phyloP scores from a whole-genome alignment of 805 yeast genomes.

The Cyberlindnera bimundalis region DNA sequence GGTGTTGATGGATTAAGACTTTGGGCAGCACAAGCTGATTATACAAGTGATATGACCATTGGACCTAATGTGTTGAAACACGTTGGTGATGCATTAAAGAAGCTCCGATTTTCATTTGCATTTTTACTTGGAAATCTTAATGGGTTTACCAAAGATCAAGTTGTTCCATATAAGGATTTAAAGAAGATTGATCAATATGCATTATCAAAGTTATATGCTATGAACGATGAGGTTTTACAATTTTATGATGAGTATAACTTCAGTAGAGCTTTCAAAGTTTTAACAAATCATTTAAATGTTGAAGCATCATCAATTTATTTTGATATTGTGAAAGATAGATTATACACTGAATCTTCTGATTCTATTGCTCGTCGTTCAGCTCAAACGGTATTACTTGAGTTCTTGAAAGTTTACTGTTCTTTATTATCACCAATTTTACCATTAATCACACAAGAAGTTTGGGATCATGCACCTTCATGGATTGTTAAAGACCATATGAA shows the following conservation, averaged over 20 bases:
- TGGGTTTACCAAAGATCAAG: constrained; percentile 32
- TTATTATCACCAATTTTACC: constrained; percentile 82
- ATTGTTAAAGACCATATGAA: constrained; percentile 10
- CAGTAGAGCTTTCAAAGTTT: constrained; percentile 61
- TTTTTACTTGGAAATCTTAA: constrained; percentile 77
- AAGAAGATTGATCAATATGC: constrained; percentile 58
- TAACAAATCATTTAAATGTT: constrained; percentile 70
- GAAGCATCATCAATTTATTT: constrained; percentile 82
- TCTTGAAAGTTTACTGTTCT: constrained; percentile 60
- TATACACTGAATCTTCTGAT: constrained; percentile 62
- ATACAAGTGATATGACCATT: constrained; percentile 72
- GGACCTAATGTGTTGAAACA: constrained; percentile 70
- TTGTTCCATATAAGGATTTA: constrained; percentile 39
- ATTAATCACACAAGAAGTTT: constrained; percentile 79
- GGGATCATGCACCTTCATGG: constrained; percentile 53
- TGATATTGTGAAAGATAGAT: constrained; percentile 78
- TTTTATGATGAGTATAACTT: constrained; percentile 61
- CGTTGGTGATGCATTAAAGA: constrained; percentile 77
- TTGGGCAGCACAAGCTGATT: constrained; percentile 88
- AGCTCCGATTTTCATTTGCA: constrained; percentile 75
- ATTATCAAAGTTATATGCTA: constrained; percentile 47
- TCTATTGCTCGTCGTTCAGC: constrained; percentile 50
- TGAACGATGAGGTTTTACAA: constrained; percentile 40
- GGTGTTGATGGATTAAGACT: constrained; percentile 91
- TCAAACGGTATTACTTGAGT: constrained; percentile 62